Conservation (phyloP, 176 grass and related monocot species). For the Musa schizocarpa region DNA sequence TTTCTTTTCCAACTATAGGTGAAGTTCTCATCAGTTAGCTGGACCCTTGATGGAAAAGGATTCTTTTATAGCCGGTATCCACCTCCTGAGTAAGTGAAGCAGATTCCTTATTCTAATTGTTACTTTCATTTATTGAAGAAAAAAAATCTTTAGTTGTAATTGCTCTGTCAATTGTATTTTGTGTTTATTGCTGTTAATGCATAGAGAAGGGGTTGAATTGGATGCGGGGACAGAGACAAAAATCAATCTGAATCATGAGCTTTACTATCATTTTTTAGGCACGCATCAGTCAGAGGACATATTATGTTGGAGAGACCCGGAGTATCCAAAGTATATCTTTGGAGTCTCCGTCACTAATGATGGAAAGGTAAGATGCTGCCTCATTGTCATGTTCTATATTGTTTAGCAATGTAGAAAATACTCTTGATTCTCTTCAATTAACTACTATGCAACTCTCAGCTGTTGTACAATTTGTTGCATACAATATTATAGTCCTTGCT, state of each 20-base stretch:
- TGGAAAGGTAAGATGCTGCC: conserved; percentile 47
- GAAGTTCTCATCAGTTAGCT: conserved; percentile 80
- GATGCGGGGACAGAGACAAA: conserved; percentile 90
- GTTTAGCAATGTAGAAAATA: too few species aligned
- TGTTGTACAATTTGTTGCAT: not conserved
- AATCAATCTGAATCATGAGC: conserved; percentile 84
- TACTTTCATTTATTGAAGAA: not conserved
- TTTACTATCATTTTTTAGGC: conserved; percentile 86
- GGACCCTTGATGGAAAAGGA: conserved; percentile 81
- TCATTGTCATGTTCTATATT: not conserved
- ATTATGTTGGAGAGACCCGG: conserved; percentile 87
- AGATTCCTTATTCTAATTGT: not conserved
- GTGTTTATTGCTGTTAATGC: conserved; percentile 19
- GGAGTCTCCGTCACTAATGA: conserved; percentile 62
- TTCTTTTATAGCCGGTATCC: conserved; percentile 95
- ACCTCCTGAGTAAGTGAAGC: conserved; percentile 46
- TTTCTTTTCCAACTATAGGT: conserved; percentile 36
- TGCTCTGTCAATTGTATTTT: conserved; percentile 3
- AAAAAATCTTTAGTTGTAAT: not conserved
- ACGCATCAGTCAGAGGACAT: conserved; percentile 84
- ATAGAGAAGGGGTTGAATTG: conserved; percentile 38
- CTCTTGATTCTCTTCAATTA: not conserved
- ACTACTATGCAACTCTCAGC: not conserved
- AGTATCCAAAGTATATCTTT: conserved; percentile 64
- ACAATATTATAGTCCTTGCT: not conserved